Evolutionary conservation across 176 grass and related monocot genomes (phyloP).

Genomic region (Aegilops tauschii): DNA sequence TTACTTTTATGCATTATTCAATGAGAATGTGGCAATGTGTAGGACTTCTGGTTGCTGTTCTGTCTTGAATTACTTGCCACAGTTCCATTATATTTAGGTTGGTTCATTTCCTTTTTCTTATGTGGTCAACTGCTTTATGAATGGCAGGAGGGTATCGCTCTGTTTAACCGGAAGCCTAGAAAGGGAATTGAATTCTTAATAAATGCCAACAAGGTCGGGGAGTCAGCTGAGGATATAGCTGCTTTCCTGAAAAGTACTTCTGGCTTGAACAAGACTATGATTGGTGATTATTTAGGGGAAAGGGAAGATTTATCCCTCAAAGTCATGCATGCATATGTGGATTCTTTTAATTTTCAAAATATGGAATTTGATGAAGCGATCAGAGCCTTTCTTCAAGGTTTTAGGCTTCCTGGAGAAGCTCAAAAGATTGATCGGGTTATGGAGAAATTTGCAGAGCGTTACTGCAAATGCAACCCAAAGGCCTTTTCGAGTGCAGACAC

Average conservation of each 20-base stretch:
- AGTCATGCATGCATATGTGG: constrained; percentile 99
- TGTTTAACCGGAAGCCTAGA: constrained; percentile 96
- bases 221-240: constrained; percentile 85
- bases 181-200: constrained; percentile 97
- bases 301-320: constrained; percentile 91
- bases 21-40: constrained; percentile 7
- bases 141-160: constrained; percentile 89
- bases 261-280: constrained; percentile 94
- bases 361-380: constrained; percentile 97
- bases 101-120: constrained; percentile 28
- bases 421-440: constrained; percentile 98
- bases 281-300: constrained; percentile 97
- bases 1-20: constrained; percentile 38
- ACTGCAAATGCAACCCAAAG: constrained; percentile 95
- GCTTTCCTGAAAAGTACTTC: constrained; percentile 83
- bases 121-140: constrained; percentile 36
- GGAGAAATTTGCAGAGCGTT: constrained; percentile 97
- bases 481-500: constrained; percentile 97
- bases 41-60: background rate
- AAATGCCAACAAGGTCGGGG: constrained; percentile 86
- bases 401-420: constrained; percentile 96
- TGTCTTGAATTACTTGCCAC: constrained; percentile 8
- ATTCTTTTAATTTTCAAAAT: constrained; percentile 94
- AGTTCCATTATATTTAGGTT: constrained; percentile 14
- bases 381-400: constrained; percentile 83